Evolutionary conservation across 305 asterid species (phyloP), one percentile per base, ranked within the genome.

Genomic region (Fraxinus greggii): DNA sequence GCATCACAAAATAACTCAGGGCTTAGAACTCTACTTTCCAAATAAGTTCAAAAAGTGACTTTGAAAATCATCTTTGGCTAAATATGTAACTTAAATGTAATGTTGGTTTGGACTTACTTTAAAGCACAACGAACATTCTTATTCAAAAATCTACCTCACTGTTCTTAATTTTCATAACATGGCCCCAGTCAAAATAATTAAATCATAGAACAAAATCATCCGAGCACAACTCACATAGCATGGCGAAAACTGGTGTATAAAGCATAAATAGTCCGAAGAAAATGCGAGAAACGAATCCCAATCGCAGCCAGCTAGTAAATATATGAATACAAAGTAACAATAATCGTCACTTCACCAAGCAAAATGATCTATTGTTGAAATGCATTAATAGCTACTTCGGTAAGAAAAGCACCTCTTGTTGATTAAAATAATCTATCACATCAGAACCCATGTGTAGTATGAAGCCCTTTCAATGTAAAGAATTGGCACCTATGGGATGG

Each of bases 201-300:
- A 15, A 17, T 5, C 61, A 51, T 17, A 4, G 19, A 70, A 77
- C 26, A 26, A 77, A 75, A 79, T 70, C 82, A 80, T 70, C 67
- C 74, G 4, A 77, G n/a, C 70, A 38, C 45, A 82, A 76, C 77
- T 80, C 86, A 72, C 10, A 73, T 36, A 9, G 38, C 26, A 78
- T 54, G 63, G 78, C 63, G 76, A 77, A 79, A 76, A 79, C 78
- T 85, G 74, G 70, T 73, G 79, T 48, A 77, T n/a, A n/a, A 54
- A n/a, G 24, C 23, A 54, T n/a, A 54, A 54, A 54, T 19, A 54
- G 9, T 19, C 65, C 26, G 4, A 54, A 45, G 51, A 17, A 51
- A 51, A 51, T 51, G 17, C 17, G 61, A 51, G 61, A 72, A 77
- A 76, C 38, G 72, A 15, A 24, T 23, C 81, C 35, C 40, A 78